phyloP scores from a whole-genome alignment of 2,329 filamentous ascomycete species.

The Nigrospora osmanthi region DNA sequence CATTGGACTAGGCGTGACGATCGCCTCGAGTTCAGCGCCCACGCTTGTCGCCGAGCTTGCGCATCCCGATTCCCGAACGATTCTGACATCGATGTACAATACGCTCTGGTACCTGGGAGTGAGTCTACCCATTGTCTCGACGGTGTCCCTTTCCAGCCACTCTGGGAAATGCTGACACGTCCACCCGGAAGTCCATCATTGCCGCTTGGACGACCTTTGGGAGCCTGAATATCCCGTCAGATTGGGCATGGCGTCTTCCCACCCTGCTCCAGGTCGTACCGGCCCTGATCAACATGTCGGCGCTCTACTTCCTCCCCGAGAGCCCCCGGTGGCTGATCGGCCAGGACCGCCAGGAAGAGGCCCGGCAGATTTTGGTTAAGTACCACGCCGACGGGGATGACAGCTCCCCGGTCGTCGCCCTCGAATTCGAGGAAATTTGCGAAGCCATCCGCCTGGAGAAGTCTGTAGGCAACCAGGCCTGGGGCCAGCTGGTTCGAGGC shows the following conservation, averaged over 20 bases:
- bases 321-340: constrained; percentile 35
- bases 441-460: constrained; percentile 33
- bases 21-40: constrained; percentile 14
- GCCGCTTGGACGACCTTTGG: constrained; percentile 12
- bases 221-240: constrained; percentile 2
- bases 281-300: constrained; percentile 22
- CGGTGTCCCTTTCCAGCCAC: too few relatives aligned
- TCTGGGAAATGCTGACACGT: too few relatives aligned
- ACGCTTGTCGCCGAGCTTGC: constrained; percentile 18
- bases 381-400: constrained; percentile 26
- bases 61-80: constrained; percentile 15
- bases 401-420: constrained; percentile 23
- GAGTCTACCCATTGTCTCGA: too few relatives aligned
- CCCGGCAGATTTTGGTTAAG: constrained; percentile 18
- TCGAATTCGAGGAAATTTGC: constrained; percentile 33
- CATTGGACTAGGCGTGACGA: too few relatives aligned
- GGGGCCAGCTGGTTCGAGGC: constrained; percentile 36
- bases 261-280: constrained; percentile 34
- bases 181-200: constrained; percentile 10
- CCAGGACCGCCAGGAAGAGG: constrained; percentile 25
- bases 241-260: constrained; percentile 31
- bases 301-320: constrained; percentile 30
- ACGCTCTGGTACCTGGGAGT: constrained; percentile 11
- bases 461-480: constrained; percentile 36
- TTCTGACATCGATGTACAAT: constrained; percentile 14